Conservation (phyloP, 1,139 yeast genomes). For the Trichomonascaceae sp. region DNA sequence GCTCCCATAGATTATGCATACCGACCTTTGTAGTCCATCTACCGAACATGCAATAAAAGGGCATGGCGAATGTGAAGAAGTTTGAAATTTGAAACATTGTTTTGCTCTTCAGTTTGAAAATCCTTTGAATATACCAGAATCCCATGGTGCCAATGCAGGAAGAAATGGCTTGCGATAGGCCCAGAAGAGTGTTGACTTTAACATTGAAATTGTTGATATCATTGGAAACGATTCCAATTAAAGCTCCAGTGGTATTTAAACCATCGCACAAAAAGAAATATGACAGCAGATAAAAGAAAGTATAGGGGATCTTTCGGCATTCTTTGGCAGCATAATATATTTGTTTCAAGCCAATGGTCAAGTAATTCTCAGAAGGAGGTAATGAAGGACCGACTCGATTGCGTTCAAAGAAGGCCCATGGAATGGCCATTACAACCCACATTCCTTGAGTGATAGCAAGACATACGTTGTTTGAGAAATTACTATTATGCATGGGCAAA, state of each 20-base stretch:
- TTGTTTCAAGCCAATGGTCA: constrained; percentile 17
- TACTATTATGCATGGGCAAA: constrained; percentile 15
- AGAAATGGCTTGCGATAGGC: constrained; percentile 13
- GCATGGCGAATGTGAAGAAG: constrained; percentile 16
- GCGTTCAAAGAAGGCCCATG: constrained; percentile 15
- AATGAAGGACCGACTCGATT: constrained; percentile 13
- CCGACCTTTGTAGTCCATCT: constrained; percentile 17
- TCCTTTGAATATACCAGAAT: constrained; percentile 16
- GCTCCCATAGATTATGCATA: constrained; percentile 18
- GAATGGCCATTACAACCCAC: constrained; percentile 18
- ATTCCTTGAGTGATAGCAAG: constrained; percentile 17
- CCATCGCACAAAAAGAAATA: constrained; percentile 18
- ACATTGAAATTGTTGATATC: constrained; percentile 15
- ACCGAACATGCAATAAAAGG: constrained; percentile 20
- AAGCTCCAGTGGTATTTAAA: constrained; percentile 15
- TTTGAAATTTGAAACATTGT: constrained; percentile 18
- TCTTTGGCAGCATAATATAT: constrained; percentile 15
- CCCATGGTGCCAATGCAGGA: constrained; percentile 13
- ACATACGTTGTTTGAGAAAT: constrained; percentile 14
- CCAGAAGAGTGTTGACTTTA: constrained; percentile 14
- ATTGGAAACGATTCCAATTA: constrained; percentile 15
- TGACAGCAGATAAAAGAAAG: constrained; percentile 15
- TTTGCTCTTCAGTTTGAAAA: constrained; percentile 15
- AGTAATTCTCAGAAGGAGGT: constrained; percentile 15
- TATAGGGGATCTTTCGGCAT: constrained; percentile 16